These are phyloP conservation scores for Vicia faba DNA, from an alignment of 306 rosid genomes.

Conservation along the genomic window DNA sequence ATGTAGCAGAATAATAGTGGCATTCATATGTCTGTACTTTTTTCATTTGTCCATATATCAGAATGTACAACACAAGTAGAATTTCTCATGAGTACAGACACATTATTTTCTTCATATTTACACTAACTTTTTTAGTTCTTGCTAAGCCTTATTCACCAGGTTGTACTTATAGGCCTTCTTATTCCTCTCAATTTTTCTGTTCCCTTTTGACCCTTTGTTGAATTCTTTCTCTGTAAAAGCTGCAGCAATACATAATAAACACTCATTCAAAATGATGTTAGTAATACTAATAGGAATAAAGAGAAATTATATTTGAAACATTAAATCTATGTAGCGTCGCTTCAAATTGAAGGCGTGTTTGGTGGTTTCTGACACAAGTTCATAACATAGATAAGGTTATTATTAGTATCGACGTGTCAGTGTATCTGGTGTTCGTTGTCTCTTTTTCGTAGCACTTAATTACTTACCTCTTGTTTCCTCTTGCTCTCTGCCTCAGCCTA, in stretches of 20 bases:
- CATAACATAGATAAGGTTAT: too few relatives aligned
- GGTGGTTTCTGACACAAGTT: too few relatives aligned
- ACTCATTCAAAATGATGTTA: constrained; percentile 1
- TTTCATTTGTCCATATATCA: background rate
- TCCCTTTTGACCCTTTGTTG: constrained; percentile 47
- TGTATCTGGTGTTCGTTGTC: too few relatives aligned
- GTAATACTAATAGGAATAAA: too few relatives aligned
- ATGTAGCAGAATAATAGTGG: background rate
- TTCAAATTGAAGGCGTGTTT: too few relatives aligned
- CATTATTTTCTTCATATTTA: constrained; percentile 28
- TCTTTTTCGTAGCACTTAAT: background rate
- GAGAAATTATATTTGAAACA: too few relatives aligned
- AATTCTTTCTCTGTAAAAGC: constrained; percentile 38
- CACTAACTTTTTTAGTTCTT: background rate
- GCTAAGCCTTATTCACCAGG: constrained; percentile 45
- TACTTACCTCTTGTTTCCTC: constrained; percentile 54
- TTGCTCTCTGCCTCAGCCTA: constrained; percentile 62
- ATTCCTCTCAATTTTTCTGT: constrained; percentile 50
- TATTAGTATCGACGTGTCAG: too few relatives aligned
- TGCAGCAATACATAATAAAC: constrained; percentile 20
- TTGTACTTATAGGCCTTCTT: constrained; percentile 55
- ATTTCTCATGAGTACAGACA: constrained; percentile 6
- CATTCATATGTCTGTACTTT: background rate
- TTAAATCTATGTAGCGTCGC: too few relatives aligned
- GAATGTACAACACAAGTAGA: background rate